Evolutionary conservation across 2,329 filamentous ascomycete species (phyloP).

Genomic region (Arthrobotrys sphaeroides): DNA sequence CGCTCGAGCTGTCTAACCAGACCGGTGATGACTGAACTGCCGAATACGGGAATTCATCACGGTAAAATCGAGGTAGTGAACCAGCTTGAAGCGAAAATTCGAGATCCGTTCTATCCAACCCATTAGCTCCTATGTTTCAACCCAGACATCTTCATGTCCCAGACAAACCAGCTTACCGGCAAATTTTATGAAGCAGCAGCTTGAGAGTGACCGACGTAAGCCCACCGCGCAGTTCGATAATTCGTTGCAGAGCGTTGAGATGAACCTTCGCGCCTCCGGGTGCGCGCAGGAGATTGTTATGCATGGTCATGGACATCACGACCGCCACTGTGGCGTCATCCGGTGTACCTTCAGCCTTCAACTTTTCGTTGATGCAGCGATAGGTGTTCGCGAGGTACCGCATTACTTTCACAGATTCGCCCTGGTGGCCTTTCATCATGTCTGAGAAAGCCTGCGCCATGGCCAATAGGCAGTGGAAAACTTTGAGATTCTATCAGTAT

Average conservation of each 20-base stretch:
- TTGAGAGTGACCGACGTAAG: constrained; percentile 4
- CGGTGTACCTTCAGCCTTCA: constrained; percentile 4
- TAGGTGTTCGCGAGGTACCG: constrained; percentile 37
- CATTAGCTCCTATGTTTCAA: not conserved
- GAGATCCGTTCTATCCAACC: constrained; percentile 28
- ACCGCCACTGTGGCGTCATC: constrained; percentile 31
- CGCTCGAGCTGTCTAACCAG: constrained; percentile 5
- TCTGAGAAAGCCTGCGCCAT: constrained; percentile 33
- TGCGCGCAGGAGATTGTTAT: constrained; percentile 39
- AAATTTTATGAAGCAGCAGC: constrained; percentile 44
- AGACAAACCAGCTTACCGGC: constrained; percentile 16
- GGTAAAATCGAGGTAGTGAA: constrained; percentile 26
- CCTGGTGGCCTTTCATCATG: not conserved
- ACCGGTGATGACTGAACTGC: not conserved
- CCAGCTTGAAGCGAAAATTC: constrained; percentile 40
- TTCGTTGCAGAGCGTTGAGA: constrained; percentile 27
- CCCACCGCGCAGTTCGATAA: constrained; percentile 32
- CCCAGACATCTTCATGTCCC: too few relatives aligned
- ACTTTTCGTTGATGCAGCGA: constrained; percentile 33
- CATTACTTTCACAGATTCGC: constrained; percentile 17
- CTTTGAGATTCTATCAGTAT: not conserved
- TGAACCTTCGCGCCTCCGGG: constrained; percentile 28
- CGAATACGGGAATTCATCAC: constrained; percentile 38
- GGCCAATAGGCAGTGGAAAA: constrained; percentile 41
- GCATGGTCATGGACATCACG: constrained; percentile 49